phyloP scores from a whole-genome alignment of 2,329 filamentous ascomycete species.

The Colletotrichum simmondsii region DNA sequence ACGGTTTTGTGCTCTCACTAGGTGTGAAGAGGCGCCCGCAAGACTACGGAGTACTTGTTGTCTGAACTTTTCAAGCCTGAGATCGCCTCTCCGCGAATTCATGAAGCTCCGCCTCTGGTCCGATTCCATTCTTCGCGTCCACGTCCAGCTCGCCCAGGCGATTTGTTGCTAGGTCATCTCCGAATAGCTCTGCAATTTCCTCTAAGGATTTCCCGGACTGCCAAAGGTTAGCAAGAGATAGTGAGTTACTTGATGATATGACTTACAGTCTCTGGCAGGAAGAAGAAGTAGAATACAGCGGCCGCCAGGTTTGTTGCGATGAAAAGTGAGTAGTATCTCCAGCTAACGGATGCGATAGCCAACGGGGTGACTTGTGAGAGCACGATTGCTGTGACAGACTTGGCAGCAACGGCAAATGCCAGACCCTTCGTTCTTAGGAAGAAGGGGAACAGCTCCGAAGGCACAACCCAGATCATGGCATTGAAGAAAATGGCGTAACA shows the following conservation, averaged over 20 bases:
- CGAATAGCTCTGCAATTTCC: conserved; percentile 42
- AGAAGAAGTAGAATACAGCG: conserved; percentile 47
- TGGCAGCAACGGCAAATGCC: conserved; percentile 43
- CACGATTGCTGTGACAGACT: conserved; percentile 42
- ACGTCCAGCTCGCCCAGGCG: conserved; percentile 25
- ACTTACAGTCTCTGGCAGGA: conserved; percentile 35
- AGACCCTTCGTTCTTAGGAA: conserved; percentile 41
- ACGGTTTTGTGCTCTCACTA: not conserved
- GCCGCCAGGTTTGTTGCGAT: conserved; percentile 43
- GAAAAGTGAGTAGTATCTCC: conserved; percentile 51
- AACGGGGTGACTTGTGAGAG: conserved; percentile 46
- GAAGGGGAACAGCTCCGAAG: conserved; percentile 44
- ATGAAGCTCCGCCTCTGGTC: conserved; percentile 2
- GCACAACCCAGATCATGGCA: conserved; percentile 46
- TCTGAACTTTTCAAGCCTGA: not conserved
- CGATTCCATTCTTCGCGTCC: conserved; percentile 17
- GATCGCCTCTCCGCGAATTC: conserved; percentile 5
- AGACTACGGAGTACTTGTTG: not conserved
- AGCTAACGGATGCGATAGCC: conserved; percentile 47
- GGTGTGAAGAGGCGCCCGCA: not conserved
- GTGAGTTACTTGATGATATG: not conserved
- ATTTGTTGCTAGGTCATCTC: conserved; percentile 31
- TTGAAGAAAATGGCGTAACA: conserved; percentile 51
- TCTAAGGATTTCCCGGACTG: conserved; percentile 37
- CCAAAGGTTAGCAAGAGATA: not conserved